Base-by-base conservation (phyloP, 306 rosid species). In the Calophaca sinica region DNA sequence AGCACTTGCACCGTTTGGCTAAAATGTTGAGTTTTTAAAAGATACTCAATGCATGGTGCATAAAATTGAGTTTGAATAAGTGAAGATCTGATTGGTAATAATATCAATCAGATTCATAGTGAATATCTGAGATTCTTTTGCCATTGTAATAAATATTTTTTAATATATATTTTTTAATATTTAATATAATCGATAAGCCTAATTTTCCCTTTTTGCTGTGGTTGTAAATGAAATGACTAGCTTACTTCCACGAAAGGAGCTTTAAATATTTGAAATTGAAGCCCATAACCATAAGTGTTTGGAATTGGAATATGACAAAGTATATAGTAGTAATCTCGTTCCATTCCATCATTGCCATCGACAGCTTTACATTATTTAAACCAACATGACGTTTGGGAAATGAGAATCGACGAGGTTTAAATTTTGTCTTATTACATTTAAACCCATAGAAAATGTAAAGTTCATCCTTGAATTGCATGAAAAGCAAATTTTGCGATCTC, bases 321-420 rank as follows among this genome's bases (percentile, higher is more conserved):
- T 66, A 36, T 50, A 49, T 52, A 20, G 26, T 20, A 20, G 26
- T 20, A 20, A 20, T 20, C 26, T 20, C n/a, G 12, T 52, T 5
- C 5, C 42, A 60, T 59, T 59, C 48, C 20, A 69, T 69, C 52
- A 44, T 46, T 39, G 49, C 58, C 15, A 5, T 54, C 15, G 69
- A 44, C 33, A 41, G 28, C 51, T 67, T 50, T 51, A 54, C 14
- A 68, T 68, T 59, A 39, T 51, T 65, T 55, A 55, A 67, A 74
- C 33, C 50, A 80, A 51, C 38, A 51, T 52, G 62, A 7, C 77
- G 59, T 73, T 67, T 80, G 58, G 48, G 51, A 58, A 59, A 80
- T 32, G n/a, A 9, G 65, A 67, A 45, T 50, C 33, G 38, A 59
- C 62, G 0, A 46, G 14, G 63, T 46, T 73, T 28, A 11, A 2